Evolutionary conservation across 768 basidiomycete genomes (phyloP).

Genomic region (Trametes villosa): DNA sequence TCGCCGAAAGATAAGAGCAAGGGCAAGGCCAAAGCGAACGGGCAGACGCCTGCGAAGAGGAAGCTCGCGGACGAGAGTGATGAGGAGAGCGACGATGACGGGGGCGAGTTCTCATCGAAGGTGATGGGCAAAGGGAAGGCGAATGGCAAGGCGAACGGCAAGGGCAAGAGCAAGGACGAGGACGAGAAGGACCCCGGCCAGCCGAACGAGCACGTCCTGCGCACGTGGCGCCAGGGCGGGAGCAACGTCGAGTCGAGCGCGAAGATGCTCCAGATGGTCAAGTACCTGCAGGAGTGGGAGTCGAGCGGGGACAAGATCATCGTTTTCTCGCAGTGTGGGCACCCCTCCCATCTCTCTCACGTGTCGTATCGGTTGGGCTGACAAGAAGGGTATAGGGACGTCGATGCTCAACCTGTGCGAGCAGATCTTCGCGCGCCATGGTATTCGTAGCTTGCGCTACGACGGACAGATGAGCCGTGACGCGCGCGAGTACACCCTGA

Average conservation of each 20-base stretch:
- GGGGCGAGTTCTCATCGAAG: neutral
- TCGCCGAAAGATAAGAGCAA: conserved; percentile 8
- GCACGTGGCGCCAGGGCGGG: conserved; percentile 62
- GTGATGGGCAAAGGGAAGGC: conserved; percentile 36
- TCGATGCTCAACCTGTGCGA: conserved; percentile 72
- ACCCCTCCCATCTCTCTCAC: neutral
- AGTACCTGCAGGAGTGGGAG: conserved; percentile 63
- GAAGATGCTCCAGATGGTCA: conserved; percentile 66
- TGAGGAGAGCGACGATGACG: conserved; percentile 6
- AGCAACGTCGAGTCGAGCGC: conserved; percentile 67
- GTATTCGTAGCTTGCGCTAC: conserved; percentile 61
- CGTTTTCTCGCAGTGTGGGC: conserved; percentile 69
- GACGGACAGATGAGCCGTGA: conserved; percentile 70
- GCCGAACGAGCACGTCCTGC: conserved; percentile 38
- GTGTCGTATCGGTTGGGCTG: neutral
- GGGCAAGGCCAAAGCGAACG: conserved; percentile 7
- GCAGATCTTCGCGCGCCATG: conserved; percentile 59
- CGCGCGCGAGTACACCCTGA: conserved; percentile 53
- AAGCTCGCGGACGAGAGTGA: conserved; percentile 8
- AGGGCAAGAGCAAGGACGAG: conserved; percentile 15
- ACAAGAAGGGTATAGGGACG: conserved; percentile 54
- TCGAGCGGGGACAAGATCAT: conserved; percentile 69
- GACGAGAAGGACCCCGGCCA: conserved; percentile 28
- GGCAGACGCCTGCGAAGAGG: conserved; percentile 24
- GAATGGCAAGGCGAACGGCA: conserved; percentile 25